Evolutionary conservation across 1,284 basidiomycete species (phyloP).

Genomic region (Cryptococcus sp.): DNA sequence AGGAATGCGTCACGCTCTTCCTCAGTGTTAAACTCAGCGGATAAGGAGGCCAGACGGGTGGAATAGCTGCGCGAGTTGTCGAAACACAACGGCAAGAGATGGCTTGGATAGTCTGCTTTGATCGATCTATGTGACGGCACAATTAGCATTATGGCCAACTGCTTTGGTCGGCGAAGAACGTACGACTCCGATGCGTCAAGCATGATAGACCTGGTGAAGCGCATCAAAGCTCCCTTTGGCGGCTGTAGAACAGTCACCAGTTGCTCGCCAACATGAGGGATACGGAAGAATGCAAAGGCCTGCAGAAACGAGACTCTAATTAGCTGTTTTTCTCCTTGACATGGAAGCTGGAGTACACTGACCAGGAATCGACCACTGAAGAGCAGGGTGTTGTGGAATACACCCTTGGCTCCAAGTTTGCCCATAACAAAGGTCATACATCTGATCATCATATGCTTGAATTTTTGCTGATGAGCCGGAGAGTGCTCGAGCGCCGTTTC

Average conservation of each 20-base stretch:
- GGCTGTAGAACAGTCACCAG: constrained; percentile 56
- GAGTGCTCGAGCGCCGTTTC: constrained; percentile 45
- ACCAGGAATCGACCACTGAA: constrained; percentile 57
- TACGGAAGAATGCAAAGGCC: constrained; percentile 58
- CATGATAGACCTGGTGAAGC: constrained; percentile 45
- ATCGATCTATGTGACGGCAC: constrained; percentile 15
- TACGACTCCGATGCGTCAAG: constrained; percentile 28
- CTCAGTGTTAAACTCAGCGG: constrained; percentile 36
- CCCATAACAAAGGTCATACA: constrained; percentile 57
- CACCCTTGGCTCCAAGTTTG: constrained; percentile 58
- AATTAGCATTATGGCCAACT: background rate
- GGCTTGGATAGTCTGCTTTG: constrained; percentile 41
- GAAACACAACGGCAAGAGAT: constrained; percentile 47
- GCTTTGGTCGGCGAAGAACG: constrained; percentile 7
- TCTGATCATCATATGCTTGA: constrained; percentile 51
- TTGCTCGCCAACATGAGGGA: constrained; percentile 57
- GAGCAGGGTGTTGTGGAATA: constrained; percentile 58
- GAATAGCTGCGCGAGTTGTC: constrained; percentile 51
- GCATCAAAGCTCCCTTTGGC: constrained; percentile 52
- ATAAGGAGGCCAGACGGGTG: constrained; percentile 36
- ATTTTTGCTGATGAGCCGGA: constrained; percentile 37
- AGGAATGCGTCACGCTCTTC: constrained; percentile 53
- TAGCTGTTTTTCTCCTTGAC: background rate
- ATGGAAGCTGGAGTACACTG: constrained; percentile 6
- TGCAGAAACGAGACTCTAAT: background rate